Conservation (phyloP, 345 rosid species). For the Draba incana region DNA sequence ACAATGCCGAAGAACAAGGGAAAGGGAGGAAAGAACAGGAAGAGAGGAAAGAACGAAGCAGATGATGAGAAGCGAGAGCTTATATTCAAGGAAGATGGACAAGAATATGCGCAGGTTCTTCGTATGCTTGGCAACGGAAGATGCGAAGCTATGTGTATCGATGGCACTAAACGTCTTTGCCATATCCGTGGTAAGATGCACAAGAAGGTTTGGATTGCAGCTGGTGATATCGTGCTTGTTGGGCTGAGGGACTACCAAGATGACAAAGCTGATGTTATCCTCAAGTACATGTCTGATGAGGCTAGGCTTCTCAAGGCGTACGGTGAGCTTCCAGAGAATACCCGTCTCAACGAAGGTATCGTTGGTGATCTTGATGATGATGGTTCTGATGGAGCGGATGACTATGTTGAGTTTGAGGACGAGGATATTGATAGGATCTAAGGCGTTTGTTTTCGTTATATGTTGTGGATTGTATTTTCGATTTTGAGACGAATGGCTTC, state of each 20-base stretch:
- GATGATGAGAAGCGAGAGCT: slow-evolving; percentile 81
- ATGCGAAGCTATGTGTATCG: slow-evolving; percentile 72
- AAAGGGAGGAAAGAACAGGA: slow-evolving; percentile 89
- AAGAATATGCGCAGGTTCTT: slow-evolving; percentile 71
- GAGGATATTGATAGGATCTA: slow-evolving; percentile 82
- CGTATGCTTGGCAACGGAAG: slow-evolving; percentile 83
- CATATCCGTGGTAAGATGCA: slow-evolving; percentile 89
- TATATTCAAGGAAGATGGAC: slow-evolving; percentile 76
- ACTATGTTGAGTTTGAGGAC: slow-evolving; percentile 73
- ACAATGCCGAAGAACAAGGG: slow-evolving; percentile 85
- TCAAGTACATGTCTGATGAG: slow-evolving; percentile 83
- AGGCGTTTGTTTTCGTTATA: slow-evolving; percentile 11
- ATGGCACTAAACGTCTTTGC: slow-evolving; percentile 65
- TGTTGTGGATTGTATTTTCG: slow-evolving; percentile 24
- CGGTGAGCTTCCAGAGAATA: slow-evolving; percentile 75
- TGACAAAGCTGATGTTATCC: slow-evolving; percentile 82
- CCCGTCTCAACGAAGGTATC: slow-evolving; percentile 72
- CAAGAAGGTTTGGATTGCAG: slow-evolving; percentile 89
- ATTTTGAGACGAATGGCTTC: slow-evolving; percentile 25
- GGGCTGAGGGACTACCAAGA: slow-evolving; percentile 81
- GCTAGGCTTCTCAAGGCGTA: slow-evolving; percentile 79
- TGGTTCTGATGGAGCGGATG: slow-evolving; percentile 58
- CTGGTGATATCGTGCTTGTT: slow-evolving; percentile 77
- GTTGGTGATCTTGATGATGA: slow-evolving; percentile 66
- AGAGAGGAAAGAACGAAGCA: slow-evolving; percentile 86